Conservation (phyloP, 768 basidiomycete genomes). For the Omphalotus guepiniiformis region DNA sequence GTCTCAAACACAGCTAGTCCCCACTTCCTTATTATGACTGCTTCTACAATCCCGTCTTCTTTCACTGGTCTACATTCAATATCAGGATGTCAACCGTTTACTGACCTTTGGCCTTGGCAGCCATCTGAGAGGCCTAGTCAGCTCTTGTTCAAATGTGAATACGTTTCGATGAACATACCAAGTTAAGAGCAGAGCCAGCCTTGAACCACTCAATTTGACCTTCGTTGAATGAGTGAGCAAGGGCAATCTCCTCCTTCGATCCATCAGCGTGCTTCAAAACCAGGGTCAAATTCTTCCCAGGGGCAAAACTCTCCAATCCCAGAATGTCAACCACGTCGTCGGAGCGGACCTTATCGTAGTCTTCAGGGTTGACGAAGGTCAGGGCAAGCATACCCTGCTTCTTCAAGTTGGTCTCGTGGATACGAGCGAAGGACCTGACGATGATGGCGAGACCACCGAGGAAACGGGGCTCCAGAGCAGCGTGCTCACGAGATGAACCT, state of each 20-base stretch:
- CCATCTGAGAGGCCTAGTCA: too few relatives aligned
- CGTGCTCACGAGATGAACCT: constrained; percentile 97
- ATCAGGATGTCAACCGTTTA: constrained; percentile 14
- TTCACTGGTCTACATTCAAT: too few relatives aligned
- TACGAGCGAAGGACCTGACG: constrained; percentile 94
- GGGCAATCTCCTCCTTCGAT: constrained; percentile 64
- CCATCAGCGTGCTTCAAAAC: constrained; percentile 82
- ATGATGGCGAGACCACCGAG: constrained; percentile 96
- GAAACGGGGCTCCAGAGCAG: constrained; percentile 93
- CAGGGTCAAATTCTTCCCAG: constrained; percentile 87
- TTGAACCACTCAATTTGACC: constrained; percentile 99
- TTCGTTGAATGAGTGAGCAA: constrained; percentile 94
- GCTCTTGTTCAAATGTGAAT: neutral
- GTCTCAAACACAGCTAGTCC: too few relatives aligned
- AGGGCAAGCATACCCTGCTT: constrained; percentile 99
- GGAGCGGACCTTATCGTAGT: constrained; percentile 91
- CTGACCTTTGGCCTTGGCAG: constrained; percentile 51
- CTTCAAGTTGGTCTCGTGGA: constrained; percentile 98
- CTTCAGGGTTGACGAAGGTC: constrained; percentile 86
- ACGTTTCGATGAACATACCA: constrained; percentile 42
- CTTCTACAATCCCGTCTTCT: too few relatives aligned
- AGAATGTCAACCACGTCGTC: constrained; percentile 86
- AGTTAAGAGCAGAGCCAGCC: constrained; percentile 90
- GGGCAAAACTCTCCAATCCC: constrained; percentile 84
- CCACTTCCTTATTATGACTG: too few relatives aligned